A percentile compares a stretch with the other conserved stretches of the same genome.
These are phyloP conservation scores for Xylaria sp. DNA, from an alignment of 2,329 filamentous ascomycete genomes.

Conservation along the genomic window DNA sequence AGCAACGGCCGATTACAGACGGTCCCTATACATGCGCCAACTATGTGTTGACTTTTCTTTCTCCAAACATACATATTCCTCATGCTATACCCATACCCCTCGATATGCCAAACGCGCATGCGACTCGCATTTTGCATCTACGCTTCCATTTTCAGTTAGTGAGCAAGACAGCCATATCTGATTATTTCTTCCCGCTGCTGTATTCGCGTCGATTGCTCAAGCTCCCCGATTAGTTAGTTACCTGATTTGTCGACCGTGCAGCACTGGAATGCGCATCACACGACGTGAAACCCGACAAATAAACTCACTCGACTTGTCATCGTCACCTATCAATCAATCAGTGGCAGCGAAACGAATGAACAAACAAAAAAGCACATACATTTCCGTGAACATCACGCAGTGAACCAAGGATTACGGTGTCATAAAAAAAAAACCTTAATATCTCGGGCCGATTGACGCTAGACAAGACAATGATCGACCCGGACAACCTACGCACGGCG, in stretches of 20 bases:
- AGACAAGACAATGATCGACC: constrained; percentile 56
- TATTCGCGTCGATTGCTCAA: constrained; percentile 1
- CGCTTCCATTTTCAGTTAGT: background rate
- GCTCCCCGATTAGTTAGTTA: background rate
- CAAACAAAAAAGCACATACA: background rate
- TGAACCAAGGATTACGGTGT: background rate
- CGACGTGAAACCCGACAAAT: constrained; percentile 12
- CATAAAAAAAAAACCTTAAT: background rate
- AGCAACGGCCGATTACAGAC: constrained; percentile 37
- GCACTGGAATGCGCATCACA: constrained; percentile 23
- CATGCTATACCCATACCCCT: constrained; percentile 12
- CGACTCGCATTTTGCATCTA: background rate
- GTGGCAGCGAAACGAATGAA: background rate
- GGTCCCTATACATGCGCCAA: background rate
- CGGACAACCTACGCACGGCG: constrained; percentile 72
- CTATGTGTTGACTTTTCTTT: background rate
- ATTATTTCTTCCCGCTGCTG: background rate
- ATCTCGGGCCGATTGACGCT: background rate
- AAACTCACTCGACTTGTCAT: background rate
- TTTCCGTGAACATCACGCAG: background rate
- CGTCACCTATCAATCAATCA: background rate
- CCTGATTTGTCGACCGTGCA: background rate
- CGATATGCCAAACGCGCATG: background rate
- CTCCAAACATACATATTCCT: constrained; percentile 24
- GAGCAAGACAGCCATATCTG: background rate